A percentile compares a stretch with the other conserved stretches of the same genome.
phyloP scores from a whole-genome alignment of 2,329 filamentous ascomycete species.

The Trichoderma sp. region DNA sequence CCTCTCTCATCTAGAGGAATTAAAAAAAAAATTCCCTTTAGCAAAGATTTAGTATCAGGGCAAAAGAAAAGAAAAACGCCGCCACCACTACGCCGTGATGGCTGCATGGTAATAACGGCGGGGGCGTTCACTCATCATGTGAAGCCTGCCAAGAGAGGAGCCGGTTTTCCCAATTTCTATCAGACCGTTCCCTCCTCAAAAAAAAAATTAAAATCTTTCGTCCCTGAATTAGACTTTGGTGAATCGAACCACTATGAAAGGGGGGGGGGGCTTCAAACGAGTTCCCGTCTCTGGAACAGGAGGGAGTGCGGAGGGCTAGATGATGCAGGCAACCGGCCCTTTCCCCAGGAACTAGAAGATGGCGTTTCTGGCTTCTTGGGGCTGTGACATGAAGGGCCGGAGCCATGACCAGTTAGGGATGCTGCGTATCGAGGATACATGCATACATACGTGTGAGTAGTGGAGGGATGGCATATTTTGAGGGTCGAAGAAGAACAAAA shows the following conservation, averaged over 20 bases:
- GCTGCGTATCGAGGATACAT: not conserved
- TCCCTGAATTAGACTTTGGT: not conserved
- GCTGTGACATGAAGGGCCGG: not conserved
- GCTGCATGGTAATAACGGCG: slow-evolving; percentile 19
- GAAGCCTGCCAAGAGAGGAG: slow-evolving; percentile 9
- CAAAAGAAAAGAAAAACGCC: not conserved
- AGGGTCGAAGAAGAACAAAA: not conserved
- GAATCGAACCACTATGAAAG: too few relatives aligned
- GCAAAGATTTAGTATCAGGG: not conserved
- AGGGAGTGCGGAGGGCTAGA: not conserved
- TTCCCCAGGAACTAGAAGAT: slow-evolving; percentile 3
- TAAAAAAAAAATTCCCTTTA: not conserved
- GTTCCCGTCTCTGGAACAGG: slow-evolving; percentile 12
- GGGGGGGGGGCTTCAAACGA: not conserved
- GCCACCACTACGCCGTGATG: slow-evolving; percentile 4
- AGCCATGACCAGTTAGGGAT: slow-evolving; percentile 15
- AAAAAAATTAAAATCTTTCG: not conserved
- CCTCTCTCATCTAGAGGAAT: not conserved
- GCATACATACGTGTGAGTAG: not conserved
- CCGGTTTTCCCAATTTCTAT: not conserved
- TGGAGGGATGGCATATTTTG: not conserved
- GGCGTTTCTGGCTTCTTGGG: not conserved
- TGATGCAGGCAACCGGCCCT: slow-evolving; percentile 28
- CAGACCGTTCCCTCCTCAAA: not conserved
- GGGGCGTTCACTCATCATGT: not conserved